Percentiles rank a stretch among this genome's conserved stretches.
Conservation (phyloP, 1,284 basidiomycete genomes). For the Microbotryomycetes sp. region DNA sequence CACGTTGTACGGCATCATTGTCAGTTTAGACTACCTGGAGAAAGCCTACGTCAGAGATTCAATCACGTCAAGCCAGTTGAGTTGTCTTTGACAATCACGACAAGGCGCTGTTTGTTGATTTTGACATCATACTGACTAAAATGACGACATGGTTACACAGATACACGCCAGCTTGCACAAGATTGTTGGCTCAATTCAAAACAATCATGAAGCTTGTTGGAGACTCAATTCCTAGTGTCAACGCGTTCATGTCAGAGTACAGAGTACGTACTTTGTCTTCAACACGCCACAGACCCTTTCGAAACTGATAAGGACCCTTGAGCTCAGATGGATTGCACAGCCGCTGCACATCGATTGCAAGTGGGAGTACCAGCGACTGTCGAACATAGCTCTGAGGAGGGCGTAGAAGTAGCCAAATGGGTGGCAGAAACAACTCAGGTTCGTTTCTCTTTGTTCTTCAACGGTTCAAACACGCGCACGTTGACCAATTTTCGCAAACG, state of each 20-base stretch:
- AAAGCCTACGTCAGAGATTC: conserved; percentile 91
- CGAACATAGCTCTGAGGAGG: conserved; percentile 72
- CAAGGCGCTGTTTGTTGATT: not conserved
- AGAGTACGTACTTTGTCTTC: conserved; percentile 52
- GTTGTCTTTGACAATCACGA: conserved; percentile 37
- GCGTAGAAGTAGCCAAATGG: conserved; percentile 84
- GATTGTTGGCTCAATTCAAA: conserved; percentile 90
- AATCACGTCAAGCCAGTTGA: conserved; percentile 76
- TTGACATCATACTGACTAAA: conserved; percentile 24
- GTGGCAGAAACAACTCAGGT: conserved; percentile 98
- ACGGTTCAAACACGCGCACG: too few species aligned
- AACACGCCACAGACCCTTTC: not conserved
- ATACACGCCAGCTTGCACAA: conserved; percentile 91
- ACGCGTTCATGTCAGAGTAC: conserved; percentile 87
- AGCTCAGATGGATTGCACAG: conserved; percentile 82
- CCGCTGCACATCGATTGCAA: conserved; percentile 79
- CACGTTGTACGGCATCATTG: conserved; percentile 85
- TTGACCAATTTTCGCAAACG: too few species aligned
- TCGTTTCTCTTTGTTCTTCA: conserved; percentile 29
- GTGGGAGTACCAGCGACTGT: conserved; percentile 95
- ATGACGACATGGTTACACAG: conserved; percentile 49
- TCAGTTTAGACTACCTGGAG: conserved; percentile 88
- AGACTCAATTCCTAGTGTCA: conserved; percentile 71
- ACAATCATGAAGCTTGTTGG: conserved; percentile 89
- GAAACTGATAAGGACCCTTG: not conserved